phyloP scores from a whole-genome alignment of 495 filamentous ascomycete genomes.

The Penicillium malachiteum region DNA sequence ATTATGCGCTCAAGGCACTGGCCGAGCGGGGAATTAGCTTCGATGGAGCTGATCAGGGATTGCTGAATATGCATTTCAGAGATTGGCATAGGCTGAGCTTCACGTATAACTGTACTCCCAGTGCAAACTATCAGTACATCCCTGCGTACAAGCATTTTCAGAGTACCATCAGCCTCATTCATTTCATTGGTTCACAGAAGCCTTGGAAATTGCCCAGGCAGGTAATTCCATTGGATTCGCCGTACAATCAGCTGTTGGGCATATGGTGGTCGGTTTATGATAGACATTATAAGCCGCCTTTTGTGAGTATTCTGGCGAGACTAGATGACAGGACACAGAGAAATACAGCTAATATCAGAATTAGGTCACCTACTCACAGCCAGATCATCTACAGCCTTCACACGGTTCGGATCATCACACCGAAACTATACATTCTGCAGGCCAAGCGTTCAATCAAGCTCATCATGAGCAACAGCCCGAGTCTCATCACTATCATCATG shows the following conservation, averaged over 20 bases:
- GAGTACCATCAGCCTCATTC: slow-evolving; percentile 79
- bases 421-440: not conserved
- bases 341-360: slow-evolving; percentile 9
- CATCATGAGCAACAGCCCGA: slow-evolving; percentile 7
- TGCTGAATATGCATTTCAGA: slow-evolving; percentile 92
- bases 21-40: slow-evolving; percentile 88
- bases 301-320: slow-evolving; percentile 19
- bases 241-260: slow-evolving; percentile 76
- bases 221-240: slow-evolving; percentile 53
- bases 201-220: slow-evolving; percentile 78
- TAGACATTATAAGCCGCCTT: slow-evolving; percentile 64
- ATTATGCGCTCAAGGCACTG: slow-evolving; percentile 77
- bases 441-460: not conserved
- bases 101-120: slow-evolving; percentile 94
- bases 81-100: slow-evolving; percentile 90
- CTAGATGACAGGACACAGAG: not conserved
- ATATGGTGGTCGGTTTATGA: slow-evolving; percentile 95
- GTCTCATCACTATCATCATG: slow-evolving; percentile 7
- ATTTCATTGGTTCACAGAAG: slow-evolving; percentile 91
- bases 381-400: not conserved
- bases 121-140: slow-evolving; percentile 90
- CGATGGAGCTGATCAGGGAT: slow-evolving; percentile 94
- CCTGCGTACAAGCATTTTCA: slow-evolving; percentile 93
- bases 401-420: not conserved
- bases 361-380: slow-evolving; percentile 14